These are phyloP conservation scores for Prorocentrum cordatum DNA, from an alignment of 169 alveolate genomes.

Conservation along the genomic window DNA sequence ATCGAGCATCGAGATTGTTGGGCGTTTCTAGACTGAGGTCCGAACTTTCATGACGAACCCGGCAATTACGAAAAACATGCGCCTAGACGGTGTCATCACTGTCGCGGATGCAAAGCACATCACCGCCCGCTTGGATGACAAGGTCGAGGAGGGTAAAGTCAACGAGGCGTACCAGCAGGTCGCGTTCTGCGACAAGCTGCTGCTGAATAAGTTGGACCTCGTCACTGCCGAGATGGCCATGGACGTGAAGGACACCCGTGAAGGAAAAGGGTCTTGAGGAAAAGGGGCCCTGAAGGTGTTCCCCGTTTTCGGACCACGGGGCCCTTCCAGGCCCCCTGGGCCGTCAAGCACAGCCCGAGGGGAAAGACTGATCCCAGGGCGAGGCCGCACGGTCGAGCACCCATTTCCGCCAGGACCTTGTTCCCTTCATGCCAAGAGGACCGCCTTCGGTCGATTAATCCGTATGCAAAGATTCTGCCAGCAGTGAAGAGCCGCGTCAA, in stretches of 20 bases:
- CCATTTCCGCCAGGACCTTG: neutral
- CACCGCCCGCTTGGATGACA: slow-evolving; percentile 10
- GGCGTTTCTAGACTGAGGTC: too few species aligned
- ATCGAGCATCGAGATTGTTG: too few species aligned
- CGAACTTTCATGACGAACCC: slow-evolving; percentile 69
- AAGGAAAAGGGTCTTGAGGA: neutral
- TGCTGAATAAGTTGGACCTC: slow-evolving; percentile 62
- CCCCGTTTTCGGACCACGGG: neutral
- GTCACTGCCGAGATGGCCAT: slow-evolving; percentile 24
- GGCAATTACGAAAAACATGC: neutral
- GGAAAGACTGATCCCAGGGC: too few species aligned
- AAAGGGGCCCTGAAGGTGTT: too few species aligned
- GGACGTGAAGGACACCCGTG: neutral
- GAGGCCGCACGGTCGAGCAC: neutral
- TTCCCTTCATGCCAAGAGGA: neutral
- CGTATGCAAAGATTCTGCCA: slow-evolving; percentile 32
- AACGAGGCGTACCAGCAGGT: neutral
- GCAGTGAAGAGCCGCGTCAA: slow-evolving; percentile 36
- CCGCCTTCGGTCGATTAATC: slow-evolving; percentile 3
- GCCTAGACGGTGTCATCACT: slow-evolving; percentile 1
- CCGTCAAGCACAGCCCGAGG: too few species aligned
- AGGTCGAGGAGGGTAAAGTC: slow-evolving; percentile 50
- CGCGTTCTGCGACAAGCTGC: neutral
- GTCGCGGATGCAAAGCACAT: slow-evolving; percentile 55
- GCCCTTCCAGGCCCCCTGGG: neutral